phyloP scores from a whole-genome alignment of 1,139 yeast species.

The Meyerozyma smithsonii region DNA sequence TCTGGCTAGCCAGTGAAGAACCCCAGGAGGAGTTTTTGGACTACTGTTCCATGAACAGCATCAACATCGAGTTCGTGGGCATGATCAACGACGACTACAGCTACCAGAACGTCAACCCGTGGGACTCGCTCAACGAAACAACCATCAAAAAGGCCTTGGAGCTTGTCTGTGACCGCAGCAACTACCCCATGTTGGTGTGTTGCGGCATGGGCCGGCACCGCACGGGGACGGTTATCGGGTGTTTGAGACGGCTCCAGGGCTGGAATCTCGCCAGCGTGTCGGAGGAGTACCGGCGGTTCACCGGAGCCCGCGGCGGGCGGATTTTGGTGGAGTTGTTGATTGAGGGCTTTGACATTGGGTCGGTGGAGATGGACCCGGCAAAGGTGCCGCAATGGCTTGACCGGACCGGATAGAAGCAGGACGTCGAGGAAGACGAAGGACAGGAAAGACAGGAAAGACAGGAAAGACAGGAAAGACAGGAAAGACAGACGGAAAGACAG shows the following conservation, averaged over 20 bases:
- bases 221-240: constrained; percentile 94
- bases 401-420: not conserved
- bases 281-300: constrained; percentile 90
- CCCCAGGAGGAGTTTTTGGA: constrained; percentile 85
- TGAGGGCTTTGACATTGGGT: constrained; percentile 68
- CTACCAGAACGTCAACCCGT: constrained; percentile 54
- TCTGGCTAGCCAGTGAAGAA: constrained; percentile 95
- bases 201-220: constrained; percentile 98
- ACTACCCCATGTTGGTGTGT: constrained; percentile 83
- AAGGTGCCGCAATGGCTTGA: constrained; percentile 44
- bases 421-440: not conserved
- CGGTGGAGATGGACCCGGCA: constrained; percentile 46
- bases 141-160: constrained; percentile 78
- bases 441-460: not conserved
- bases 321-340: constrained; percentile 85
- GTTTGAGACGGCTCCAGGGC: constrained; percentile 82
- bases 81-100: constrained; percentile 51
- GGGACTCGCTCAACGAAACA: constrained; percentile 93
- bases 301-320: constrained; percentile 90
- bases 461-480: not conserved
- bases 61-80: constrained; percentile 61
- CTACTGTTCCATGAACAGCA: constrained; percentile 69
- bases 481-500: not conserved
- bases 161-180: constrained; percentile 62
- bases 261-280: constrained; percentile 94